Evolutionary conservation across 2,329 filamentous ascomycete genomes (phyloP).

Genomic region (Lomentospora prolificans): DNA sequence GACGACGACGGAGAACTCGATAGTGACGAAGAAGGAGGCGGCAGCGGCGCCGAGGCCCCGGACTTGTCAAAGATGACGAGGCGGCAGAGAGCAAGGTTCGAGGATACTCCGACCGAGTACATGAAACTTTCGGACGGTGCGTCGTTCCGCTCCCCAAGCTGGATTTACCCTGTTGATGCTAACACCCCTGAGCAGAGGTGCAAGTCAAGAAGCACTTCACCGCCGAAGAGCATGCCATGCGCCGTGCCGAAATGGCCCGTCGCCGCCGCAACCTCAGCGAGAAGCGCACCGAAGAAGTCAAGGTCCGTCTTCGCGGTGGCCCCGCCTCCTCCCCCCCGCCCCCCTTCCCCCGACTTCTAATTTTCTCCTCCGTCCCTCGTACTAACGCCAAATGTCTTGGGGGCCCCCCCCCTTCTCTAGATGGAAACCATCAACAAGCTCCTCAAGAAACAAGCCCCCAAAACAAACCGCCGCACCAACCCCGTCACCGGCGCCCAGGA

Average conservation of each 20-base stretch:
- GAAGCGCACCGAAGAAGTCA: slow-evolving; percentile 55
- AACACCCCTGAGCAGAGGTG: slow-evolving; percentile 35
- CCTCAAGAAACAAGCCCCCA: slow-evolving; percentile 75
- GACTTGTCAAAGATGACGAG: slow-evolving; percentile 53
- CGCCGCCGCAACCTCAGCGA: slow-evolving; percentile 53
- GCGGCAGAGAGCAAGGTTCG: slow-evolving; percentile 49
- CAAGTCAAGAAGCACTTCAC: slow-evolving; percentile 55
- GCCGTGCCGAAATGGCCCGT: slow-evolving; percentile 52
- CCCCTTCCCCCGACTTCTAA: background rate
- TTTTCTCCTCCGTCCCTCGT: background rate
- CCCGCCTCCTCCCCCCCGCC: background rate
- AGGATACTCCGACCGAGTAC: slow-evolving; percentile 42
- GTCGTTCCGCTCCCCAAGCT: slow-evolving; percentile 14
- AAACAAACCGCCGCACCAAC: slow-evolving; percentile 47
- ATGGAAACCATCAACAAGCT: slow-evolving; percentile 89
- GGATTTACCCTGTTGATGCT: background rate
- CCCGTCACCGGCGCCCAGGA: slow-evolving; percentile 22
- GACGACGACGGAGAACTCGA: slow-evolving; percentile 30
- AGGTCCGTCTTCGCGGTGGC: slow-evolving; percentile 28
- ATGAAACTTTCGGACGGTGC: slow-evolving; percentile 53
- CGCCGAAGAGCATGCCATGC: slow-evolving; percentile 52
- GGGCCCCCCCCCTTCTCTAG: slow-evolving; percentile 30
- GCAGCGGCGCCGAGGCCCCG: slow-evolving; percentile 35
- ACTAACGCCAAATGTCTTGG: background rate
- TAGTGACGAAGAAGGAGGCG: slow-evolving; percentile 32